A percentile compares a stretch with the other conserved stretches of the same genome.
Conservation (phyloP, 108 stramenopile species). For the Chaetoceros muelleri region DNA sequence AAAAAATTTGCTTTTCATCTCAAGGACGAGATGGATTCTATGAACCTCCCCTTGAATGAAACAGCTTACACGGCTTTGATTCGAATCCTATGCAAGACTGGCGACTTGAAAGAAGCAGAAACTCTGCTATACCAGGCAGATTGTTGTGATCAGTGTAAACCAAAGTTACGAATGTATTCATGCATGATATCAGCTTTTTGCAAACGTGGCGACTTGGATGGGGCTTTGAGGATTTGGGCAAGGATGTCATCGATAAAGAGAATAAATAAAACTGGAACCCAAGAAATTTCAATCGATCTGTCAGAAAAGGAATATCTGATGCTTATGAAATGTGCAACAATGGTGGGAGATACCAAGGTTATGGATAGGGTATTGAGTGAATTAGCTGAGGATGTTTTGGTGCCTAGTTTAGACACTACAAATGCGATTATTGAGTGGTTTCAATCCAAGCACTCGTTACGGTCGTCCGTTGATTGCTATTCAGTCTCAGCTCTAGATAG, state of each 20-base stretch:
- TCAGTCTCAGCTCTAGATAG: not conserved
- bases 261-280: not conserved
- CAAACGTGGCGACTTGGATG: conserved; percentile 15
- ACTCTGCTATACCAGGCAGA: conserved; percentile 51
- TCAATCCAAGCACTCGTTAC: conserved; percentile 7
- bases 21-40: conserved; percentile 42
- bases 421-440: conserved; percentile 64
- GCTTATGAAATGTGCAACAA: conserved; percentile 41
- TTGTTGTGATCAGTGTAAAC: conserved; percentile 47
- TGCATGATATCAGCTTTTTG: conserved; percentile 54
- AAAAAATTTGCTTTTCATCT: conserved; percentile 49
- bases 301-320: conserved; percentile 62
- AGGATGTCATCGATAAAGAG: conserved; percentile 13
- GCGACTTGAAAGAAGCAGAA: conserved; percentile 37
- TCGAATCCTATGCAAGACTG: conserved; percentile 41
- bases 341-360: conserved; percentile 27
- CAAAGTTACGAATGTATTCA: conserved; percentile 67
- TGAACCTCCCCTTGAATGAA: conserved; percentile 61
- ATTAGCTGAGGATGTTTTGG: conserved; percentile 63
- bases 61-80: conserved; percentile 72
- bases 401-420: conserved; percentile 49
- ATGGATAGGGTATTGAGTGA: conserved; percentile 57
- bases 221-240: conserved; percentile 48
- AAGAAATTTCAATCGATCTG: conserved; percentile 18
- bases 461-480: not conserved